Evolutionary conservation across 106 monocot genomes (phyloP).

Genomic region (Cymbidium sinense): DNA sequence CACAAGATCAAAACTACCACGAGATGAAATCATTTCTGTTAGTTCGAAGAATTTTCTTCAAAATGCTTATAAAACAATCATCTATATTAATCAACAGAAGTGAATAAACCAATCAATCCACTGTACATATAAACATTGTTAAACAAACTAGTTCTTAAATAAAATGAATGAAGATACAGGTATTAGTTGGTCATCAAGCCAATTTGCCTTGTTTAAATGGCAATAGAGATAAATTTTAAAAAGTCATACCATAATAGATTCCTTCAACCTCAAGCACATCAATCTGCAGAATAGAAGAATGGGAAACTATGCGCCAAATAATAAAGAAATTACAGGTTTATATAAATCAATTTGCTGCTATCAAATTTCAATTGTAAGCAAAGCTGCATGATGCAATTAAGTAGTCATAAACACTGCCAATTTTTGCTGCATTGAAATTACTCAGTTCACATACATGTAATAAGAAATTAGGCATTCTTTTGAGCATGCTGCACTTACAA

Average conservation of each 20-base stretch:
- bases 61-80: too few species aligned
- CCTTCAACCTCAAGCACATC: slow-evolving; percentile 97
- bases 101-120: too few species aligned
- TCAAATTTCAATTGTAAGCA: too few species aligned
- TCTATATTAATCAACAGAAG: too few species aligned
- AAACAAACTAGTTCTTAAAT: too few species aligned
- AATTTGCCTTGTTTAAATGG: neutral
- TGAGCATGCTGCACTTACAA: neutral
- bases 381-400: too few species aligned
- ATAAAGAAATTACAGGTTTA: neutral
- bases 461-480: neutral
- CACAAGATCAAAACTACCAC: too few species aligned
- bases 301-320: neutral
- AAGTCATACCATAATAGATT: slow-evolving; percentile 72
- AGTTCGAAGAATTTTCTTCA: too few species aligned
- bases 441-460: neutral
- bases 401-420: too few species aligned
- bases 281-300: slow-evolving; percentile 39
- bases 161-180: neutral
- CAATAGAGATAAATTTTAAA: neutral
- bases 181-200: neutral
- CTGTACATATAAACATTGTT: too few species aligned
- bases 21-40: too few species aligned
- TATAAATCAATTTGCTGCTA: neutral
- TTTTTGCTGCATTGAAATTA: too few species aligned